A percentile compares a stretch with the other conserved stretches of the same genome.
These are phyloP conservation scores for Cladosporium sp. DNA, from an alignment of 2,329 filamentous ascomycete species.

Conservation along the genomic window DNA sequence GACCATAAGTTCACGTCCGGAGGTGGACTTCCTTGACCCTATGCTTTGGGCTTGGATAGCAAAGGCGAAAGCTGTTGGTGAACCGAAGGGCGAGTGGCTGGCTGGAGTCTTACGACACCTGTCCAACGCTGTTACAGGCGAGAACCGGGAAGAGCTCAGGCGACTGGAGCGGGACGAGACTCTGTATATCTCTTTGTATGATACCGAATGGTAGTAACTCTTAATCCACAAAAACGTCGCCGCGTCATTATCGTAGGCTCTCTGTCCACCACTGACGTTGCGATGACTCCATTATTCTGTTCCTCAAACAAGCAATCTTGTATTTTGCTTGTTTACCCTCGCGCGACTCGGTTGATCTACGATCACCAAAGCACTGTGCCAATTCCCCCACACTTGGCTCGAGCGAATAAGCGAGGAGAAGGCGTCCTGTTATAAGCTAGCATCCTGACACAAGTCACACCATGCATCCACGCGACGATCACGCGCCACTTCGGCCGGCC, in stretches of 20 bases:
- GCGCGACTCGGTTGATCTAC: neutral
- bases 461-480: neutral
- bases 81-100: slow-evolving; percentile 29
- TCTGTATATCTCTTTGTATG: slow-evolving; percentile 1
- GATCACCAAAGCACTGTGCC: neutral
- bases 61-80: slow-evolving; percentile 20
- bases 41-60: slow-evolving; percentile 33
- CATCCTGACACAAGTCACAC: slow-evolving; percentile 3
- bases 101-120: slow-evolving; percentile 20
- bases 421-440: neutral
- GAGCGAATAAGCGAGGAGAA: neutral
- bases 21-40: slow-evolving; percentile 30
- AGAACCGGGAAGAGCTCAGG: neutral
- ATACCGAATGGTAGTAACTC: neutral
- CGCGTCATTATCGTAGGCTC: neutral
- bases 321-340: neutral
- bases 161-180: neutral
- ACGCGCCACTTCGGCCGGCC: slow-evolving; percentile 1
- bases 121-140: neutral
- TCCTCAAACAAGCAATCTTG: slow-evolving; percentile 6
- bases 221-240: neutral
- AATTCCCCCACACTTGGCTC: neutral
- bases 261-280: neutral
- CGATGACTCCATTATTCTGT: neutral
- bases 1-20: neutral